Base-by-base conservation (phyloP, 192 early-diverging fungal species). In the Rhizoclosmatium globosum region DNA sequence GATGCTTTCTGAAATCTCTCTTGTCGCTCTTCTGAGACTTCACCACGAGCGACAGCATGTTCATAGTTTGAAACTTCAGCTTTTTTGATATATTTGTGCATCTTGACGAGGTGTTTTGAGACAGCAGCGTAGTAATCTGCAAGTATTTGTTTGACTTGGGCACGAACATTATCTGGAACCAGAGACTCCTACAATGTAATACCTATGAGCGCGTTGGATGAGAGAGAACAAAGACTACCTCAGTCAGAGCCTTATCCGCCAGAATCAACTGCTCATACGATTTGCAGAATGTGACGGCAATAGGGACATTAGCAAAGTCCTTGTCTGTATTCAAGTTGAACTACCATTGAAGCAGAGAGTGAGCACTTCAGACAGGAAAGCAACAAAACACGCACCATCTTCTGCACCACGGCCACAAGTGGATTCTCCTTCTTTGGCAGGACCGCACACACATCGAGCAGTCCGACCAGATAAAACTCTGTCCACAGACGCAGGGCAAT, bases 391-490 rank as follows among this genome's bases (percentile, higher is more conserved):
- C 82, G 93, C 79, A 7, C 88, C 89, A 47, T 93, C 93, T 53
- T 91, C 89, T 53, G 60, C 31, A 68, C 7, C 47, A 45, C 43
- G 42, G 67, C 42, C 38, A 48, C 11, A 6, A 68, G 44, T 6
- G 47, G 7, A 6, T 48, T 48, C 17, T 31, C 43, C 39, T 47
- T 48, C 47, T 48, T 45, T 17, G 47, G 15, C 44, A 48, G 42
- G 6, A 21, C 19, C n/a, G 43, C 21, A 42, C 41, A 23, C 11
- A 21, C 62, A 64, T 64, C 62, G 13, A 19, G 9, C 46, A 72
- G 17, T 1, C 94, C 94, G 4, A 90, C 90, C 17, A 96, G 80
- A 86, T 94, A 95, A 50, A 99, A 89, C 59, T 99, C 97, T 4
- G 87, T 85, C 2, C 94, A 79, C 7, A 97, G 81, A 4, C 95